A percentile compares a stretch with the other conserved stretches of the same genome.
Conservation (phyloP, 768 basidiomycete genomes). For the Cubamyces sp. region DNA sequence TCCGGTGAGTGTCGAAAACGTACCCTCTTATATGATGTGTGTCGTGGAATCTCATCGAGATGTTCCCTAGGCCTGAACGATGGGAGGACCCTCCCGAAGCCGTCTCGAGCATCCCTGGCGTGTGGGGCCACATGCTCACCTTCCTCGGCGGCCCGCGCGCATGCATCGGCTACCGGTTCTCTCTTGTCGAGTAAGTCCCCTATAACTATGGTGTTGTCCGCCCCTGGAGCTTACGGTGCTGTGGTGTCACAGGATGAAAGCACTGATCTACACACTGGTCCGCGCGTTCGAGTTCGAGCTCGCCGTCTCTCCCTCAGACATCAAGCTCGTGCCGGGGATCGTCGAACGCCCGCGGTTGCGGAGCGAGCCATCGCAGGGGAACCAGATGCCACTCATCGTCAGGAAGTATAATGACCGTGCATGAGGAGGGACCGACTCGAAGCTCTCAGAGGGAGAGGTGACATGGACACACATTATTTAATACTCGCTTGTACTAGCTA, state of each 20-base stretch:
- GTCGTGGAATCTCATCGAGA: background rate
- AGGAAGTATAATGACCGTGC: conserved; percentile 16
- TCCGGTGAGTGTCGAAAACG: conserved; percentile 43
- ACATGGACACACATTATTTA: too few relatives aligned
- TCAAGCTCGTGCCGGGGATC: conserved; percentile 26
- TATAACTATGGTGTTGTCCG: too few relatives aligned
- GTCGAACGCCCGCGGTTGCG: conserved; percentile 33
- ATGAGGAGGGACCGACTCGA: background rate
- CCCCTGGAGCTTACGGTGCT: too few relatives aligned
- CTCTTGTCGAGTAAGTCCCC: conserved; percentile 56
- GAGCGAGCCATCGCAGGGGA: conserved; percentile 21
- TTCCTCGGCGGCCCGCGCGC: conserved; percentile 70
- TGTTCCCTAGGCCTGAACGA: conserved; percentile 59
- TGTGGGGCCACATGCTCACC: conserved; percentile 61
- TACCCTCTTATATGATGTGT: background rate
- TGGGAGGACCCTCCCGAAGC: conserved; percentile 55
- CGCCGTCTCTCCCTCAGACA: conserved; percentile 30
- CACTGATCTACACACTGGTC: conserved; percentile 37
- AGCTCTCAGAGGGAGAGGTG: too few relatives aligned
- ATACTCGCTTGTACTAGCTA: too few relatives aligned
- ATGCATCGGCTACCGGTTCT: conserved; percentile 71
- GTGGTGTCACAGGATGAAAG: conserved; percentile 36
- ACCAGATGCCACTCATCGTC: conserved; percentile 33
- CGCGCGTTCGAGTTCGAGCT: conserved; percentile 38
- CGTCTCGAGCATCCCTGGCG: conserved; percentile 53